These are phyloP conservation scores for Lophiotrema nucula DNA, from an alignment of 495 filamentous ascomycete genomes.

Conservation along the genomic window DNA sequence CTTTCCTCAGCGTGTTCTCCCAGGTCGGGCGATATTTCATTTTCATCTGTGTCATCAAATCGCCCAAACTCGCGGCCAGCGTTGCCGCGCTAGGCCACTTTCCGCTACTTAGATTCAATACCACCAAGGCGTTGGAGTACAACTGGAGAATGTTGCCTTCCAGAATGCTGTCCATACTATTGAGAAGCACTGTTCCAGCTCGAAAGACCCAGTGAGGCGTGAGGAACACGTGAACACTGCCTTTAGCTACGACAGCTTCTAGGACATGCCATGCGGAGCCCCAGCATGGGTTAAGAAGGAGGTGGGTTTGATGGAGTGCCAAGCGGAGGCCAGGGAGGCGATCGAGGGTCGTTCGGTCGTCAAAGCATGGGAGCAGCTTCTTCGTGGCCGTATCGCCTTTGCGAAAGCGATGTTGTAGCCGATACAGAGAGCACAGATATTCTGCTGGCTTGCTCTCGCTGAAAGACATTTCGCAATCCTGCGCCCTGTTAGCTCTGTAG, in stretches of 20 bases:
- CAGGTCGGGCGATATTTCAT: conserved; percentile 10
- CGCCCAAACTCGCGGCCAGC: neutral
- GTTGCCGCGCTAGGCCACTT: conserved; percentile 18
- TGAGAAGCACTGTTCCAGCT: conserved; percentile 11
- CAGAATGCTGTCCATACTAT: conserved; percentile 6
- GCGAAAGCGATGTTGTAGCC: conserved; percentile 27
- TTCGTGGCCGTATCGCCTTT: conserved; percentile 18
- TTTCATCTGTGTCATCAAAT: conserved; percentile 17
- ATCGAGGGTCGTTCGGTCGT: neutral
- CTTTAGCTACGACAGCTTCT: conserved; percentile 14
- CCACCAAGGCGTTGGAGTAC: conserved; percentile 21
- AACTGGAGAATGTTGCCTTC: conserved; percentile 15
- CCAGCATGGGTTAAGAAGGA: conserved; percentile 24
- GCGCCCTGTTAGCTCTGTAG: neutral
- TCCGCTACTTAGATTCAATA: conserved; percentile 1
- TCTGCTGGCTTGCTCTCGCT: conserved; percentile 8
- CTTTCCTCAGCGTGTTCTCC: neutral
- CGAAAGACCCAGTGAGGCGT: conserved; percentile 28
- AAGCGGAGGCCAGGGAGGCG: conserved; percentile 8
- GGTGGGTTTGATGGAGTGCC: conserved; percentile 22
- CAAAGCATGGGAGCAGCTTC: conserved; percentile 1
- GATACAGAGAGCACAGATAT: conserved; percentile 30
- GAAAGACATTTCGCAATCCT: conserved; percentile 14
- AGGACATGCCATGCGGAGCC: conserved; percentile 27
- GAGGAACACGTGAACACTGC: conserved; percentile 14